Base-by-base conservation (phyloP, 768 basidiomycete species). In the Neoboletus brunneissimus region DNA sequence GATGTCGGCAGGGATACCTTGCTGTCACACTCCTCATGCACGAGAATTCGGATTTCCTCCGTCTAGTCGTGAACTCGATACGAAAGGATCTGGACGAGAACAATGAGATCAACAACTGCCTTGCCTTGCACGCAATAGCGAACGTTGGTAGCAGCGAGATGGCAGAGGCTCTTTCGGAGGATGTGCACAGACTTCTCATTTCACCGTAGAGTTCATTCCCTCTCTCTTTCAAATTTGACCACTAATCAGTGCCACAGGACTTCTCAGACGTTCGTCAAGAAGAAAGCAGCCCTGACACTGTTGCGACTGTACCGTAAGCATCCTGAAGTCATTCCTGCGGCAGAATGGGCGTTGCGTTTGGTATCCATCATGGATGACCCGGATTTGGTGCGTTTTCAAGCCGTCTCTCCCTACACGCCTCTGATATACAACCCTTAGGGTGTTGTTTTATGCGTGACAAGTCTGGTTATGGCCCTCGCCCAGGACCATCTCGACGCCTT, bases 71-170 rank as follows among this genome's bases (percentile, higher is more conserved):
- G 72, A 99, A 99, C 70, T 98, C 95, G 32, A 97, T 99, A 67
- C 85, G 94, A 42, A 99, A 99, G 70, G 97, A 98, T 73, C 73
- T 99, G 56, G 94, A 98, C 60, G 90, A 91, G 59, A 91, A 91
- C 65, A 91, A 90, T 66, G 97, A 98, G 70, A 81, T 97, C 60
- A 90, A 90, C 73, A 98, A 98, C 66, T 98, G 97, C 66, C 80
- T 99, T 54, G 97, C 97, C 2, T 75, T 99, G 53, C 97, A 99
- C 65, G 97, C 97, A 16, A 98, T 99, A 62, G 97, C 97, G 11
- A 99, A 98, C 64, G 91, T 99, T 23, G 97, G 97, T 45, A 91
- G 95, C 41, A 90, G 89, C 65, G 97, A 98, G 73, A 99, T 99
- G 94, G 96, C 97, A 9, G 97, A 99, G 69, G 89, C 94, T 8